Conservation (phyloP, 2,329 filamentous ascomycete genomes). For the Diaporthe humulicola region DNA sequence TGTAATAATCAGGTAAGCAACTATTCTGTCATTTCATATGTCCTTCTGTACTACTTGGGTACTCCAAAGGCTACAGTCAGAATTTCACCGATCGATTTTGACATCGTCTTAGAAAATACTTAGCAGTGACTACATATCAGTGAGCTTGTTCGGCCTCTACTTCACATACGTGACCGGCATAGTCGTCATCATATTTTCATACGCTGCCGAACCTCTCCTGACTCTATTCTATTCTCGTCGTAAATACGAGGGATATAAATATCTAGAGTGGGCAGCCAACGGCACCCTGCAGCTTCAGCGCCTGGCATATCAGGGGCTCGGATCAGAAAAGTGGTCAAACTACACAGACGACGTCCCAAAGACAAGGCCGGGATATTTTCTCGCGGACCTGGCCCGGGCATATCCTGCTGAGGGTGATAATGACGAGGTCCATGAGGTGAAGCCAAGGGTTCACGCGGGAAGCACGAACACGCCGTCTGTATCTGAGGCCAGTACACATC, state of each 20-base stretch:
- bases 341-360: slow-evolving; percentile 1
- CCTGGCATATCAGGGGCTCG: slow-evolving; percentile 17
- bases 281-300: slow-evolving; percentile 14
- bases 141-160: slow-evolving; percentile 46
- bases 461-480: neutral
- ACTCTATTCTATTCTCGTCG: slow-evolving; percentile 23
- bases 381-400: neutral
- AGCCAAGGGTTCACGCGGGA: neutral
- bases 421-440: neutral
- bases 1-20: slow-evolving; percentile 36
- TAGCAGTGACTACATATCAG: slow-evolving; percentile 41
- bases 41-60: neutral
- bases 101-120: slow-evolving; percentile 43
- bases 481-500: neutral
- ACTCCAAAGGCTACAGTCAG: neutral
- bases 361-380: slow-evolving; percentile 16
- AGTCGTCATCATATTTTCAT: slow-evolving; percentile 41
- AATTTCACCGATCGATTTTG: neutral
- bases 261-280: slow-evolving; percentile 41
- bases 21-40: accelerated
- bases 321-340: slow-evolving; percentile 9
- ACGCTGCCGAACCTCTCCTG: slow-evolving; percentile 36
- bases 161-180: slow-evolving; percentile 42
- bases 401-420: neutral
- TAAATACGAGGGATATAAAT: slow-evolving; percentile 39